Base-by-base conservation (phyloP, 202 grass and related monocot genomes). In the Digitaria exilis region DNA sequence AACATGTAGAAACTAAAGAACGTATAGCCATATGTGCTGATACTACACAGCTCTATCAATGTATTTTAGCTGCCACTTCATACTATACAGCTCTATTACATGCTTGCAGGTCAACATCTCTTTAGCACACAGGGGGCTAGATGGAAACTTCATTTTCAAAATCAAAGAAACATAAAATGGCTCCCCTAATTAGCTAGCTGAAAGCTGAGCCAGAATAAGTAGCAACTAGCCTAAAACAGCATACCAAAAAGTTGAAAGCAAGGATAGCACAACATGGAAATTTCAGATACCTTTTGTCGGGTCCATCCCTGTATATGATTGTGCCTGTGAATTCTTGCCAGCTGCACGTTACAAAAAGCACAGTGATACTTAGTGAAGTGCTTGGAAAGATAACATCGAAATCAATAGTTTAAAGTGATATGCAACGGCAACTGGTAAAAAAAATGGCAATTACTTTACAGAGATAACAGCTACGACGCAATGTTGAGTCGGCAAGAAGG, bases 301-400 rank as follows among this genome's bases (percentile, higher is more conserved):
- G 96, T 99, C 93, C 96, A 99, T 45, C 96, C 96, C 76, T 89
- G 87, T 67, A 84, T 86, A 65, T 82, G 89, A 83, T 88, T 92
- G 54, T 87, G 89, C 73, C 87, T 84, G 79, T 99, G 96, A 86
- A 96, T 99, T 89, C 96, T 90, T 74, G 89, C 63, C 56, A 99
- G 87, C 96, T 99, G 84, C 32, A 89, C 43, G 49, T 65, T 70
- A 51, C 3, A 69, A 51, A n/a, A n/a, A 56, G 34, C 29, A 55
- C 8, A 35, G 35, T 65, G 5, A 76, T 80, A 31, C 64, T 65
- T 64, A 30, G 55, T 76, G 58, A 71, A 4, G 4, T 56, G 7
- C 35, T 81, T 69, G 51, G 50, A 9, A 32, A 66, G 2, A 35
- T 28, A 28, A 29, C 4, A 54, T 82, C 54, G 0, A 43, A 75